Evolutionary conservation across 2,329 filamentous ascomycete genomes (phyloP).

Genomic region (Xylariomycetidae sp.): DNA sequence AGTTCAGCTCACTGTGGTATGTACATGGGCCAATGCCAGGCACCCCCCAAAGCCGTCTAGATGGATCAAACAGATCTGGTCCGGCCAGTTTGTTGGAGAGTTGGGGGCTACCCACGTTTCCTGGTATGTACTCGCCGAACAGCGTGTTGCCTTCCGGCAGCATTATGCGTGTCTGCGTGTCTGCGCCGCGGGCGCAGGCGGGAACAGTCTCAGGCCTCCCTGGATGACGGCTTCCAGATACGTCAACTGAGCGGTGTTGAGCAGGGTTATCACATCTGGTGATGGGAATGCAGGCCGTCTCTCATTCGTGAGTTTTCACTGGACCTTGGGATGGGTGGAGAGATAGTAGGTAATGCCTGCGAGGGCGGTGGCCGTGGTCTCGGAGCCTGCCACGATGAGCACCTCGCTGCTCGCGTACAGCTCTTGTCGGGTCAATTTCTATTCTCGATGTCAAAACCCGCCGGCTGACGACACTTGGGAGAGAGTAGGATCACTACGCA

Average conservation of each 20-base stretch:
- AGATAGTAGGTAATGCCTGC: constrained; percentile 35
- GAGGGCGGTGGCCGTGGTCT: constrained; percentile 46
- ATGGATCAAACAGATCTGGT: too few species aligned
- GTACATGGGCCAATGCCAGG: too few species aligned
- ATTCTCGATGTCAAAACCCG: too few species aligned
- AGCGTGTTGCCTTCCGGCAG: too few species aligned
- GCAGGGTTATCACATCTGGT: constrained; percentile 35
- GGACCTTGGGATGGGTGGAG: constrained; percentile 29
- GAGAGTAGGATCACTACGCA: too few species aligned
- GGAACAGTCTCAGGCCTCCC: constrained; percentile 39
- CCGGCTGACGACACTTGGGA: too few species aligned
- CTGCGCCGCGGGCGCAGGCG: too few species aligned
- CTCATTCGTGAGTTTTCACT: constrained; percentile 32
- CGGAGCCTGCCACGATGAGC: constrained; percentile 42
- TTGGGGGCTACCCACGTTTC: neutral
- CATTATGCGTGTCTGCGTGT: too few species aligned
- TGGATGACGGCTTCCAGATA: constrained; percentile 41
- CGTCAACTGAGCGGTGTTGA: constrained; percentile 24
- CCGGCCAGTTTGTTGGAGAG: too few species aligned
- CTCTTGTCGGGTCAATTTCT: too few species aligned
- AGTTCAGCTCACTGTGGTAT: too few species aligned
- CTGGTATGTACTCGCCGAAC: neutral
- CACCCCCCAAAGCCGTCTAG: too few species aligned
- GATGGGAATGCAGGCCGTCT: constrained; percentile 32
- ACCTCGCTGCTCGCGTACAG: constrained; percentile 24